phyloP scores from a whole-genome alignment of 169 alveolate genomes.

The Perkinsus olseni region DNA sequence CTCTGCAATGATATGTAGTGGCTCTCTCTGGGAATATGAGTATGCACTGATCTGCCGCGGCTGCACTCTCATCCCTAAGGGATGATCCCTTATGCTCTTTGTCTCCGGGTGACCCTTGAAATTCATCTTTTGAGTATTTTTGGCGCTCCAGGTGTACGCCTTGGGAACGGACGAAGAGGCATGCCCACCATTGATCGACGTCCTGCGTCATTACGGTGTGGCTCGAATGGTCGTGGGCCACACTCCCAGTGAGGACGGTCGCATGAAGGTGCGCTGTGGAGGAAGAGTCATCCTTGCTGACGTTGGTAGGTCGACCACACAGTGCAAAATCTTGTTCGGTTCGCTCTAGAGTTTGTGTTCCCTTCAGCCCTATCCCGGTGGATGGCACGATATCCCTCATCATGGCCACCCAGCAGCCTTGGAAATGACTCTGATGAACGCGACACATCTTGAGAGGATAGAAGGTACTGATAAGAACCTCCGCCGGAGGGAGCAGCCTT shows the following conservation, averaged over 20 bases:
- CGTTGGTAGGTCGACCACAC: not conserved
- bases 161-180: not conserved
- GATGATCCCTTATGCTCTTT: too few species aligned
- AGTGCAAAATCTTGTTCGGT: not conserved
- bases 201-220: not conserved
- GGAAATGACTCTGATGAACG: not conserved
- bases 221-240: not conserved
- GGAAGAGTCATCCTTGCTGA: not conserved
- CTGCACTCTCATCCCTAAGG: too few species aligned
- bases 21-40: too few species aligned
- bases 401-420: not conserved
- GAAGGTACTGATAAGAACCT: not conserved
- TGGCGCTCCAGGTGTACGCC: not conserved
- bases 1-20: too few species aligned
- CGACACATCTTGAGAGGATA: not conserved
- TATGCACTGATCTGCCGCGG: too few species aligned
- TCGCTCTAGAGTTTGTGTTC: too few species aligned
- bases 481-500: not conserved
- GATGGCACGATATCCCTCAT: not conserved
- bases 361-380: not conserved
- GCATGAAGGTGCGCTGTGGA: not conserved
- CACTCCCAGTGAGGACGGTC: not conserved
- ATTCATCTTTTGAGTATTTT: too few species aligned
- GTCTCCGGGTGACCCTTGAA: too few species aligned
- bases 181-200: not conserved